phyloP scores from a whole-genome alignment of 2,329 filamentous ascomycete species.

The Scedosporium apiospermum region DNA sequence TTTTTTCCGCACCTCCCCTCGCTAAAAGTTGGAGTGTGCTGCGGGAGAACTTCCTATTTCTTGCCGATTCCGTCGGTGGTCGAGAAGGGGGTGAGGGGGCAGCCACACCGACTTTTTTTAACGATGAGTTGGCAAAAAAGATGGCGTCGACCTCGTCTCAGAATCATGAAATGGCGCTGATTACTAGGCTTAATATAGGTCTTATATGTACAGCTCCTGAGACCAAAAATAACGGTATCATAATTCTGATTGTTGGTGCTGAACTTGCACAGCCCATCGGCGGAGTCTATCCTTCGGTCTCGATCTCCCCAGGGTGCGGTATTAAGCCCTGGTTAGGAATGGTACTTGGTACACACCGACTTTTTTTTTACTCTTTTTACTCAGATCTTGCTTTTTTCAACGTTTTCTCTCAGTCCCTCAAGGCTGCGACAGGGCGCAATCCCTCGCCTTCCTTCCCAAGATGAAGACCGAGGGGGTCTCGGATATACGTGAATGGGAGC shows the following conservation, averaged over 20 bases:
- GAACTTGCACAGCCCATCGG: neutral
- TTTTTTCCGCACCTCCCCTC: neutral
- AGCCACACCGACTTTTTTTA: slow-evolving; percentile 5
- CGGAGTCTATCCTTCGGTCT: neutral
- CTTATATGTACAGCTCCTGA: neutral
- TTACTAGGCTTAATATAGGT: neutral
- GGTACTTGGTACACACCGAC: neutral
- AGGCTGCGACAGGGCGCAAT: neutral
- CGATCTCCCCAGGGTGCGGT: neutral
- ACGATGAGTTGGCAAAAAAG: slow-evolving; percentile 3
- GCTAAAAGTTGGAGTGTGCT: neutral
- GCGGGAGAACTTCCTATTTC: neutral
- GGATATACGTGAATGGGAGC: neutral
- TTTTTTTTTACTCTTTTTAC: neutral
- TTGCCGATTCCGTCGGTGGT: neutral
- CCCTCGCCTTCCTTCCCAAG: neutral
- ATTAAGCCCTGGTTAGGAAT: neutral
- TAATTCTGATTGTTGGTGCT: neutral
- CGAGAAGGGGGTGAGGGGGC: neutral
- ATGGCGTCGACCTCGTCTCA: neutral
- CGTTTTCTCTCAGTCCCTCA: neutral
- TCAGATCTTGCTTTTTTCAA: neutral
- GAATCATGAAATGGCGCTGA: neutral
- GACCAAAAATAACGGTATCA: neutral
- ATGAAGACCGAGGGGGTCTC: neutral